Evolutionary conservation across 2,329 filamentous ascomycete species (phyloP).

Genomic region (Penicillium sp.): DNA sequence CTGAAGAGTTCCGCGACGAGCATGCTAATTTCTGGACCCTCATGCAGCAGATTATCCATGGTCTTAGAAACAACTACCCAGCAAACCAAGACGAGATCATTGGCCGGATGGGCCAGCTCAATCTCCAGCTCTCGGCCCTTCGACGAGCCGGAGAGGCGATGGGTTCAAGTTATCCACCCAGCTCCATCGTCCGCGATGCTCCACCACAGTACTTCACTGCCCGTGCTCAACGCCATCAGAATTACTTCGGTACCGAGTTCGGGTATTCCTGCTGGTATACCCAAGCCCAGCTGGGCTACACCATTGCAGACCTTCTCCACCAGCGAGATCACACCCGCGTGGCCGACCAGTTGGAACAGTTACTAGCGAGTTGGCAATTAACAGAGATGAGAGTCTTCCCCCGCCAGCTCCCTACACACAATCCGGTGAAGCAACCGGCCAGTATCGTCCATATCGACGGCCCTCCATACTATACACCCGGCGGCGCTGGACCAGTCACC

Average conservation of each 20-base stretch:
- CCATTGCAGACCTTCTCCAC: background rate
- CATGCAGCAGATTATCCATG: background rate
- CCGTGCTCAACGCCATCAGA: constrained; percentile 1
- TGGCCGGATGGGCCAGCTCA: background rate
- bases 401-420: background rate
- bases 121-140: background rate
- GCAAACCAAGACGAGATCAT: background rate
- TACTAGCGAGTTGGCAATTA: background rate
- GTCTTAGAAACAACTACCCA: background rate
- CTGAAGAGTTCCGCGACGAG: background rate
- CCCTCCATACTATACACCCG: background rate
- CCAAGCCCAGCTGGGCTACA: background rate
- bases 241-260: constrained; percentile 1
- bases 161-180: background rate
- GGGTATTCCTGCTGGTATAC: constrained; percentile 8
- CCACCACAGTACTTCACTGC: background rate
- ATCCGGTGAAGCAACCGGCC: background rate
- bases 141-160: background rate
- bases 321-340: background rate
- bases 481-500: background rate
- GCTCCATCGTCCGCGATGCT: background rate
- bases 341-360: background rate
- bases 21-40: background rate
- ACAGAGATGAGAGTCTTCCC: background rate
- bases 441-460: background rate